These are phyloP conservation scores for Kodamaea derodonti DNA, from an alignment of 1,139 yeast genomes.

Conservation along the genomic window DNA sequence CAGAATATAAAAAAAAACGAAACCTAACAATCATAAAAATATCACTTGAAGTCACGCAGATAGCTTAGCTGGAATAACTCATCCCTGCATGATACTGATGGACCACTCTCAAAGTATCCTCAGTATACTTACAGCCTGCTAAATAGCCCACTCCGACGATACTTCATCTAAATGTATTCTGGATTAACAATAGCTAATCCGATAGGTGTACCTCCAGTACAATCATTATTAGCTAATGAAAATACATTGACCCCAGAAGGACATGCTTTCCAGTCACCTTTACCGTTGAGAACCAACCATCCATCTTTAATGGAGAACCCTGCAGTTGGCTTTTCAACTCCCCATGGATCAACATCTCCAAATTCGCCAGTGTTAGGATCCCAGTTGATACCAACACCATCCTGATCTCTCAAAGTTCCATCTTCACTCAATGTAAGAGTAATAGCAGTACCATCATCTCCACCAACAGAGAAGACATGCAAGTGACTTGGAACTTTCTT, in stretches of 20 bases:
- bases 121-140: too few species aligned
- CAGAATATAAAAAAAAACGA: too few species aligned
- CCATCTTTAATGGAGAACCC: constrained; percentile 24
- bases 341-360: constrained; percentile 28
- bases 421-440: constrained; percentile 21
- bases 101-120: too few species aligned
- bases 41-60: too few species aligned
- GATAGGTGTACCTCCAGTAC: constrained; percentile 28
- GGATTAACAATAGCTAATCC: constrained; percentile 14
- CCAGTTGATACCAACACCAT: constrained; percentile 22
- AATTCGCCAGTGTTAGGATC: constrained; percentile 26
- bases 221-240: constrained; percentile 24
- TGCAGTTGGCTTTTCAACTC: constrained; percentile 20
- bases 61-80: too few species aligned
- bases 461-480: constrained; percentile 33
- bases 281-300: constrained; percentile 20
- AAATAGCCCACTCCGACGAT: too few species aligned
- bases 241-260: constrained; percentile 23
- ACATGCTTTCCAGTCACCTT: constrained; percentile 22
- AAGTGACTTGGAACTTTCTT: constrained; percentile 26
- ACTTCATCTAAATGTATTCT: too few species aligned
- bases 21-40: too few species aligned
- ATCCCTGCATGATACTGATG: too few species aligned
- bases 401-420: constrained; percentile 26
- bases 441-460: constrained; percentile 22